Percentiles rank a stretch among this genome's conserved stretches.
phyloP scores from a whole-genome alignment of 805 yeast species.

The Wickerhamiella brachini region DNA sequence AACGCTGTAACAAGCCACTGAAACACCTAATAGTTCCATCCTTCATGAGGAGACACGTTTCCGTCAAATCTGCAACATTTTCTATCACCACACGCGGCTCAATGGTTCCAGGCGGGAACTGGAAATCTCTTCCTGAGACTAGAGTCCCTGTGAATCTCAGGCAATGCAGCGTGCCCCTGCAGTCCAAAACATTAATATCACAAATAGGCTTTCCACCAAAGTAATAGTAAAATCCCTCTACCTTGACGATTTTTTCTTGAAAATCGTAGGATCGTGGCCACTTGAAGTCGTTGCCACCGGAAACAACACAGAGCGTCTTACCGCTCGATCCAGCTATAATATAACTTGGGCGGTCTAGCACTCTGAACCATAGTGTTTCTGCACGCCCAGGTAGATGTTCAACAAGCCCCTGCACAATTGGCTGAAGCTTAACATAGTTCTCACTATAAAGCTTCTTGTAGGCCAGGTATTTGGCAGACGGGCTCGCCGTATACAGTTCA shows the following conservation, averaged over 20 bases:
- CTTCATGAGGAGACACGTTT: not conserved
- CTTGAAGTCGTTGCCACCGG: not conserved
- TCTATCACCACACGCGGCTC: not conserved
- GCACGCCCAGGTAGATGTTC: not conserved
- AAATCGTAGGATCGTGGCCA: not conserved
- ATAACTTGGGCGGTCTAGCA: not conserved
- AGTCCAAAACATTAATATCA: not conserved
- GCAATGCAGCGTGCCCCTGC: not conserved
- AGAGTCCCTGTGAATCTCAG: not conserved
- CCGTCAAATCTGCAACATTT: not conserved
- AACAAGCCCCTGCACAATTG: not conserved
- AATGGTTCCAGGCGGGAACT: not conserved
- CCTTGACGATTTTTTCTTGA: not conserved
- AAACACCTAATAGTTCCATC: not conserved
- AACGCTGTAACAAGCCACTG: not conserved
- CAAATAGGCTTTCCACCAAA: not conserved
- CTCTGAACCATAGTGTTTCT: not conserved
- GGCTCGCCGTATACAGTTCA: not conserved
- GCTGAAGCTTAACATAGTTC: not conserved
- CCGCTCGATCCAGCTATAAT: not conserved
- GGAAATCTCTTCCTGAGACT: not conserved
- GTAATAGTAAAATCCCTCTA: not conserved
- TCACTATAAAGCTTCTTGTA: not conserved
- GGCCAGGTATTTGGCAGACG: not conserved
- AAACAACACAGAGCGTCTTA: not conserved